A percentile compares a stretch with the other conserved stretches of the same genome.
phyloP scores from a whole-genome alignment of 129 eudicot species.

The Gnaphalium uliginosum region DNA sequence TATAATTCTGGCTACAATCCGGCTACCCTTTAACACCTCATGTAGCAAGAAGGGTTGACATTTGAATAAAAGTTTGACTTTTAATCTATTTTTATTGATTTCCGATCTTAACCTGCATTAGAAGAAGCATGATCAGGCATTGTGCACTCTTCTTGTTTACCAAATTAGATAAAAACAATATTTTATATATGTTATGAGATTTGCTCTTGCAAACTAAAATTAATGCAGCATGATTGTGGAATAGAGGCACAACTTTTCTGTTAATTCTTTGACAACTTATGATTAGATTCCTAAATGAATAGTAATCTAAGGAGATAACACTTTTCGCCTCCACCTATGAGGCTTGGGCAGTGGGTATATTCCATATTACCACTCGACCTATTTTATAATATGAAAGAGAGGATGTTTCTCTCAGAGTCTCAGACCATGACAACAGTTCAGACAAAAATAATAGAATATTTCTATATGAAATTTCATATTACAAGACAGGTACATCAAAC shows the following conservation, averaged over 20 bases:
- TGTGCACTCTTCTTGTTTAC: neutral
- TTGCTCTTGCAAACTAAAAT: neutral
- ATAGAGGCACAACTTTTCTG: neutral
- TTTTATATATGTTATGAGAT: neutral
- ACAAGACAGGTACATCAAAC: slow-evolving; percentile 25
- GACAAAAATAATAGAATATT: neutral
- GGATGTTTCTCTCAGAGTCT: neutral
- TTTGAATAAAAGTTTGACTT: neutral
- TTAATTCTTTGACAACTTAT: neutral
- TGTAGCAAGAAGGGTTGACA: neutral
- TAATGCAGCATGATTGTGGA: neutral
- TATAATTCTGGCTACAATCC: neutral
- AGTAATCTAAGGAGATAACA: neutral
- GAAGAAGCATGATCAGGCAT: too few species aligned
- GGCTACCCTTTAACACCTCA: neutral
- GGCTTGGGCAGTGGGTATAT: neutral
- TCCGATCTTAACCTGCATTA: neutral
- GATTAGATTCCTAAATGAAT: neutral
- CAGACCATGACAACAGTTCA: neutral
- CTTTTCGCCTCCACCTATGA: neutral
- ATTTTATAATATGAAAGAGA: neutral
- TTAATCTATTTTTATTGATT: neutral
- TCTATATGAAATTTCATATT: neutral
- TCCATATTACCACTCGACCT: neutral
- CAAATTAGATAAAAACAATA: neutral